Conservation (phyloP, 2,329 filamentous ascomycete genomes). For the Diaporthe ampelina region DNA sequence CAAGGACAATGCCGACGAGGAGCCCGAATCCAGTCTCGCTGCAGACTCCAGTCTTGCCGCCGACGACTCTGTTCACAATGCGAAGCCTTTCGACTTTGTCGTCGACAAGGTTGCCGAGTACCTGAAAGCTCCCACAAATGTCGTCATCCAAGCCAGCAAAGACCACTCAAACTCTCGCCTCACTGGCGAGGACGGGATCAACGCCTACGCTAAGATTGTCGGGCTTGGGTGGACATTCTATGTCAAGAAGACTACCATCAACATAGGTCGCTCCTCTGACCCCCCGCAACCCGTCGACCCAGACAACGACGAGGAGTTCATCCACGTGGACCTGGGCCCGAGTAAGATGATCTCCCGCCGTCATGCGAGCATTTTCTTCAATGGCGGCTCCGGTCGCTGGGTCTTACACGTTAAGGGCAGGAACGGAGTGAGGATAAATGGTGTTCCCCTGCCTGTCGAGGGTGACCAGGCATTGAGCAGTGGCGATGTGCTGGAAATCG, state of each 20-base stretch:
- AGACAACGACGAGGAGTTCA: constrained; percentile 62
- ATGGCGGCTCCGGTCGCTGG: constrained; percentile 81
- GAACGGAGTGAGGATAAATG: constrained; percentile 91
- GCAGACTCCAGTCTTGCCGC: constrained; percentile 56
- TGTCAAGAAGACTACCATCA: constrained; percentile 80
- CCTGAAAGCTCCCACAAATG: constrained; percentile 57
- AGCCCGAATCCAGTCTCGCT: constrained; percentile 45
- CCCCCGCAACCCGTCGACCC: constrained; percentile 58
- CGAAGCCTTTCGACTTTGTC: constrained; percentile 68
- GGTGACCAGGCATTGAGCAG: constrained; percentile 78
- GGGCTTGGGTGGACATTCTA: constrained; percentile 89
- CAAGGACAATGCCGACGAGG: constrained; percentile 61
- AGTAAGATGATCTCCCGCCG: constrained; percentile 85
- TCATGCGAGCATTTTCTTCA: constrained; percentile 82
- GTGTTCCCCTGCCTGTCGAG: constrained; percentile 76
- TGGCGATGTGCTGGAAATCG: constrained; percentile 92
- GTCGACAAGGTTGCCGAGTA: constrained; percentile 69
- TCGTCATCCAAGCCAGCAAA: constrained; percentile 69
- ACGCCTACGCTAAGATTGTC: constrained; percentile 86
- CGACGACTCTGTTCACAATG: constrained; percentile 55
- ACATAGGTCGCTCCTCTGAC: constrained; percentile 80
- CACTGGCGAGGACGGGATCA: constrained; percentile 71
- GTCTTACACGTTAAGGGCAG: constrained; percentile 89
- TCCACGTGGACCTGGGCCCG: constrained; percentile 92
- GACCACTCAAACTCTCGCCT: constrained; percentile 76